Evolutionary conservation across 164 flowering plant species (phyloP), one percentile per base, ranked within the genome.

Genomic region (Liquidambar formosana): DNA sequence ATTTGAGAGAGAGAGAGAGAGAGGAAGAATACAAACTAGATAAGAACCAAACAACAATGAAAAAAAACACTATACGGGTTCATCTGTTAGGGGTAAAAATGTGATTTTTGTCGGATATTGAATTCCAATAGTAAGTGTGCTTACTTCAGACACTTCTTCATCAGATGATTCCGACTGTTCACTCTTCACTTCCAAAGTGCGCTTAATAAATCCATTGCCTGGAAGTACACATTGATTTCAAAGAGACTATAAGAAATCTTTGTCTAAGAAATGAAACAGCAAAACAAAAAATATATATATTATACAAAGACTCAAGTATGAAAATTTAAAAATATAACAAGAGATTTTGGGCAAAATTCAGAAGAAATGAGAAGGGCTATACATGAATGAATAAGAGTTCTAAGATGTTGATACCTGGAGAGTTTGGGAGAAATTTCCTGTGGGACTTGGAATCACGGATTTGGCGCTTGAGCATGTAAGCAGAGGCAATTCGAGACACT

Each of bases 71-170:
- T 16, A 45, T 9, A 47, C 26, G 16, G 16, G 8, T 1, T 1
- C 13, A 63, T 61, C 19, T 8, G 21, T 58, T 0, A 47, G 14
- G 26, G 47, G 15, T 63, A 47, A 16, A 48, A 25, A 18, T 11
- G 5, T 33, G 6, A 33, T 33, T 33, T 33, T 2, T 19, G 11
- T 59, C 27, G 15, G n/a, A 59, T n/a, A 16, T 15, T 59, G 13
- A 45, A 38, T 43, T 21, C 21, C 16, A 27, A 6, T 27, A 51
- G 23, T 26, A 44, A 16, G 26, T 56, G 25, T 45, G 41, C 85
- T 85, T 78, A 91, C 97, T 28, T 80, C 85, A 57, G 75, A 75
- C 26, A 76, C 83, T 73, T 83, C 92, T 46, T 81, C 90, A 43
- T 75, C 84, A 64, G 86, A 89, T 73, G 92, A 85, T 54, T 77